Conservation (phyloP, 177 flowering plant genomes). For the Tripterygium wilfordii region DNA sequence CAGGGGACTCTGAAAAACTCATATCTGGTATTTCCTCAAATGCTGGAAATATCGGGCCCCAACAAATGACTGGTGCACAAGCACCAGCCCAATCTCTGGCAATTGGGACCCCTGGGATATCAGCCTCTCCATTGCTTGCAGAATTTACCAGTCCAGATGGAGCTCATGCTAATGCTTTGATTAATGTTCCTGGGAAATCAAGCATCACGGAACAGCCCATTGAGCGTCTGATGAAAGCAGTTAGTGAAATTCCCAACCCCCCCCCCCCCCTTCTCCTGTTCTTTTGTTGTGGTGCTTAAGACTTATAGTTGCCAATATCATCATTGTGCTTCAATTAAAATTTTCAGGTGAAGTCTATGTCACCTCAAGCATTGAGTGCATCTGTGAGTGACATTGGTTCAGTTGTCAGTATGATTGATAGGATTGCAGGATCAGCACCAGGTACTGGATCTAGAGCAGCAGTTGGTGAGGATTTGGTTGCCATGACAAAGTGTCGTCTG, state of each 20-base stretch:
- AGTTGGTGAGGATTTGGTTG: conserved; percentile 95
- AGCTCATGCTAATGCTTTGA: conserved; percentile 39
- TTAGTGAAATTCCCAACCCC: conserved; percentile 25
- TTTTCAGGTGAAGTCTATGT: conserved; percentile 70
- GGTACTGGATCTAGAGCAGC: conserved; percentile 96
- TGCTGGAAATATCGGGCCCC: conserved; percentile 57
- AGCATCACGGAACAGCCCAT: conserved; percentile 68
- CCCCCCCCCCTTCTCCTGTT: not conserved
- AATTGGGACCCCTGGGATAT: conserved; percentile 89
- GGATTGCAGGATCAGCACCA: conserved; percentile 92
- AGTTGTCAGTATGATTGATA: conserved; percentile 83
- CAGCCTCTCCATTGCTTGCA: conserved; percentile 88
- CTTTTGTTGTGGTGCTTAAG: not conserved
- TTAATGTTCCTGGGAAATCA: conserved; percentile 45
- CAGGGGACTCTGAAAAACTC: conserved; percentile 75
- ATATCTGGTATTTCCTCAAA: conserved; percentile 52
- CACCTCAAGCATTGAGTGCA: conserved; percentile 56
- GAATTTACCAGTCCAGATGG: conserved; percentile 68
- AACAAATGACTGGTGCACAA: conserved; percentile 33
- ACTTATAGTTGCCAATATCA: not conserved
- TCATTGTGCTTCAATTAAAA: not conserved
- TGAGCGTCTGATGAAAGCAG: conserved; percentile 77
- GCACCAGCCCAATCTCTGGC: conserved; percentile 60
- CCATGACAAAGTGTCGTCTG: conserved; percentile 86
- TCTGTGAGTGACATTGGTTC: conserved; percentile 81